Base-by-base conservation (phyloP, 495 filamentous ascomycete genomes). In the Penicillium herquei region DNA sequence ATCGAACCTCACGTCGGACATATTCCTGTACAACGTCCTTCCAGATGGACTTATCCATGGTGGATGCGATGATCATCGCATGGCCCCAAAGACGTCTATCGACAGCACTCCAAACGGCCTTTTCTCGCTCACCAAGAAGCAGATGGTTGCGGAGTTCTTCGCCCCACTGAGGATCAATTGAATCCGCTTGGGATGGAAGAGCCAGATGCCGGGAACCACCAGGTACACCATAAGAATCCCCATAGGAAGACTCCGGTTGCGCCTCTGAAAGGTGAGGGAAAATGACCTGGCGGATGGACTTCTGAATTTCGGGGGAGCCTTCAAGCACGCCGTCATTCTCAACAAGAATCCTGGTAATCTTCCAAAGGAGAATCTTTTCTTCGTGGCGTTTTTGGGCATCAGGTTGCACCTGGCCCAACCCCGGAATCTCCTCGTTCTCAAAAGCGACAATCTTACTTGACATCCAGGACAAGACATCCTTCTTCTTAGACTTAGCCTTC, bases 31-130 rank as follows among this genome's bases (percentile, higher is more conserved):
- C 84, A 16, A 98, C 92, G 62, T 95, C 89, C 67, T 90, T 96
- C 84, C 91, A 97, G 17, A 93, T 81, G 7, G 77, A 71, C 49
- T 75, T 78, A 32, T 81, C 80, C 49, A 84, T 62, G 1, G 93
- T 93, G 34, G 89, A 91, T 14, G 95, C 85, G 41, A 99, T 84
- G 37, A 98, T 81, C 79, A 99, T 86, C 8, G 95, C 95, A 72
- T 99, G 95, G 10, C 89, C 93, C 95, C 95, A 99, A 4, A 98
- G 75, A 37, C 91, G 85, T 66, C 88, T 87, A 65, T 99, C 95
- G n/a, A 89, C 92, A 7, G 95, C 95, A 53, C 84, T 77, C 94
- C 94, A 98, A 10, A 96, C 87, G 3, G 95, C 95, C 62, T 92
- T 91, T 63, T 96, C 92, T 10, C 89, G 81, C 32, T 99, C 88